Conservation (phyloP, 2,329 filamentous ascomycete genomes). For the Trichocomaceae sp. region DNA sequence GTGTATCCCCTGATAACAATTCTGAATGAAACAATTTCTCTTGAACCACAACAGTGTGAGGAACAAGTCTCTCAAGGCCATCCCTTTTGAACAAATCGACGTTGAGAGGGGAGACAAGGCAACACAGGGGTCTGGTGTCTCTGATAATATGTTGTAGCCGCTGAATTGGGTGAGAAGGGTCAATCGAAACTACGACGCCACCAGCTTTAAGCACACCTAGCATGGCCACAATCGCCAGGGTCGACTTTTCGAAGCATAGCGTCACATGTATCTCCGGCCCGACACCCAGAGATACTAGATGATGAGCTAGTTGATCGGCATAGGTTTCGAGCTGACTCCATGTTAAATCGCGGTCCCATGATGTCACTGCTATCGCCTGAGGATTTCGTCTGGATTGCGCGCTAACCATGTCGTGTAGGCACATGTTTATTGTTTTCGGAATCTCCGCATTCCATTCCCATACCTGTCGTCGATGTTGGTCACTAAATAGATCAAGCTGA, state of each 20-base stretch:
- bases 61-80: background rate
- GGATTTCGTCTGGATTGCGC: background rate
- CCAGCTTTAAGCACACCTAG: slow-evolving; percentile 27
- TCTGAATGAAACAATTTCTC: background rate
- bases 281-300: slow-evolving; percentile 26
- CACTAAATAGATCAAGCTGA: slow-evolving; percentile 2
- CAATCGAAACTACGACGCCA: slow-evolving; percentile 19
- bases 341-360: slow-evolving; percentile 27
- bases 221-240: slow-evolving; percentile 24
- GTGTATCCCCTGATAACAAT: background rate
- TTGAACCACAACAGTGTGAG: background rate
- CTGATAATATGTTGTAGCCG: slow-evolving; percentile 13
- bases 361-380: slow-evolving; percentile 16
- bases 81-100: background rate
- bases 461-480: background rate
- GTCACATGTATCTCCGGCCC: slow-evolving; percentile 21
- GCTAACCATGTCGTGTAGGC: slow-evolving; percentile 7
- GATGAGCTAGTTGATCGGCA: slow-evolving; percentile 24
- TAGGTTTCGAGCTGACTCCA: slow-evolving; percentile 27
- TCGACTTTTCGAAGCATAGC: slow-evolving; percentile 28
- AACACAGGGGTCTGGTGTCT: background rate
- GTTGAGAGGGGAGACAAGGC: background rate
- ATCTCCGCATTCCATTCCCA: background rate
- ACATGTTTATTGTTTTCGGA: background rate
- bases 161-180: slow-evolving; percentile 17